phyloP scores from a whole-genome alignment of 768 basidiomycete species.

The Neoboletus brunneissimus region DNA sequence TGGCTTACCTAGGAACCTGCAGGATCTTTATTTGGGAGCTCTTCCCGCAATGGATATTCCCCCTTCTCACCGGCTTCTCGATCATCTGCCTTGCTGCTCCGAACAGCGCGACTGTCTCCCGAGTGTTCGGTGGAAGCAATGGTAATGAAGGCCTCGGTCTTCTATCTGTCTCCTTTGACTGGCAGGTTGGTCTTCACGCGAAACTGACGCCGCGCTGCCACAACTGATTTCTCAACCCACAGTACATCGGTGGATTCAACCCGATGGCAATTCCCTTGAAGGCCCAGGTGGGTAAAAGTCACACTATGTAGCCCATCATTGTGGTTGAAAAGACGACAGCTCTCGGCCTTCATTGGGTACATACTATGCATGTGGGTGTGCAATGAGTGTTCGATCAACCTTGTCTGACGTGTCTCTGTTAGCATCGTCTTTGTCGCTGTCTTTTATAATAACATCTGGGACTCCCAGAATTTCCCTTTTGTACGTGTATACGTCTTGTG shows the following conservation, averaged over 20 bases:
- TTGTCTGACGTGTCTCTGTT: slow-evolving; percentile 6
- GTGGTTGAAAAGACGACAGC: slow-evolving; percentile 10
- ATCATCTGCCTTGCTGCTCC: slow-evolving; percentile 58
- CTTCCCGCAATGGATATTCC: slow-evolving; percentile 43
- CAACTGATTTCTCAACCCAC: background rate
- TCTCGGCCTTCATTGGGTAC: slow-evolving; percentile 49
- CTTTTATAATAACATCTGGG: slow-evolving; percentile 53
- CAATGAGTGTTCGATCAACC: background rate
- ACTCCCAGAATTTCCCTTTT: slow-evolving; percentile 59
- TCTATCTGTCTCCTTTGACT: slow-evolving; percentile 58
- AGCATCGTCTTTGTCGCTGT: slow-evolving; percentile 34
- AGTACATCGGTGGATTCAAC: slow-evolving; percentile 29
- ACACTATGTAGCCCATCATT: background rate
- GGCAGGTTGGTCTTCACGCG: slow-evolving; percentile 41
- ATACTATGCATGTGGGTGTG: slow-evolving; percentile 47
- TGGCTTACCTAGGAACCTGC: slow-evolving; percentile 4
- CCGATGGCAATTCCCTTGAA: slow-evolving; percentile 54
- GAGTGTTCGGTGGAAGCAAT: slow-evolving; percentile 59
- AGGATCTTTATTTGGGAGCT: slow-evolving; percentile 35
- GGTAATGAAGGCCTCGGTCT: slow-evolving; percentile 63
- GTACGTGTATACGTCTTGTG: slow-evolving; percentile 32
- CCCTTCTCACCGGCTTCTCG: slow-evolving; percentile 58
- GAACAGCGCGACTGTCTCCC: slow-evolving; percentile 49
- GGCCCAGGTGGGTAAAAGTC: slow-evolving; percentile 36
- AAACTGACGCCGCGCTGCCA: background rate